Base-by-base conservation (phyloP, 345 rosid genomes). In the Eucalyptus curtisii region DNA sequence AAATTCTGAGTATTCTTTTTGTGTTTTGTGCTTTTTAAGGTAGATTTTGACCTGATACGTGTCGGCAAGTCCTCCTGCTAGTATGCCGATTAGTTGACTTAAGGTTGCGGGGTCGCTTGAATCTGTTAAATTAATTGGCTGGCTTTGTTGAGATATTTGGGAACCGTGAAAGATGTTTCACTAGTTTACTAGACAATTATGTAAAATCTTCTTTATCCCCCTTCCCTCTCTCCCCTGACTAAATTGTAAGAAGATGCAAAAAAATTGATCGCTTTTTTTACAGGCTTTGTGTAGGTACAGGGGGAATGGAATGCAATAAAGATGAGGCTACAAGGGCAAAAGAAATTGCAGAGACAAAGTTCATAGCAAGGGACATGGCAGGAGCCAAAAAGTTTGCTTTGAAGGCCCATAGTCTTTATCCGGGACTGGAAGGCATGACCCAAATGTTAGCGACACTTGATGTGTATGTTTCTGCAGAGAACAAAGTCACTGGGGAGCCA, bases 321-420 rank as follows among this genome's bases (percentile, higher is more conserved):
- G 95, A 92, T 87, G 95, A 93, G 85, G 95, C 93, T 30, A 61
- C 86, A 45, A 90, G 93, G 91, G 95, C 95, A 6, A 93, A 90
- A 71, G 93, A 92, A 87, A 92, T 92, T 82, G 91, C 95, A 2
- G 93, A 93, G 90, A 93, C 81, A 84, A 93, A 92, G 91, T 90
- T 93, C 88, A 45, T 71, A 22, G 91, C 33, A 40, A 93, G 88
- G 90, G 93, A 93, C 88, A 88, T 82, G 88, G 89, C 61, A 4
- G 93, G 90, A 48, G 95, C 93, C 5, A 93, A 90, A 89, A 93
- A 92, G 86, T 93, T 92, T 87, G 91, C 91, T 84, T 87, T 91
- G 89, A 93, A 93, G 89, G 93, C 95, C 57, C 95, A 91, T 89
- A 92, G 86, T 87, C 89, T 93, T 89, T 92, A 92, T 84, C 93